These are phyloP conservation scores for Stachybotrys echinatus DNA, from an alignment of 2,329 filamentous ascomycete species.

Conservation along the genomic window DNA sequence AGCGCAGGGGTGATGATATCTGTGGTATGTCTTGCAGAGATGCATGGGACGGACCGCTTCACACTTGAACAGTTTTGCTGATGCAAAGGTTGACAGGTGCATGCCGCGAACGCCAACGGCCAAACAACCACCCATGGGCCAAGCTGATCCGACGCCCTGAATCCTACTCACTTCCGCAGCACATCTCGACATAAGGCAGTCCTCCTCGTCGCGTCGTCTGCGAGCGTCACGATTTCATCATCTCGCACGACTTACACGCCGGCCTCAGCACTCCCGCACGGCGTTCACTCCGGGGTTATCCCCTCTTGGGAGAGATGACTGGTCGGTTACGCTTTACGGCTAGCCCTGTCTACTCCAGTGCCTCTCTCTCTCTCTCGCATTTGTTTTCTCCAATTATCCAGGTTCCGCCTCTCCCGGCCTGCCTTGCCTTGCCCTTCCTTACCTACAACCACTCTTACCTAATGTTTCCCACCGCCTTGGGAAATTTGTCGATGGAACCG, in stretches of 20 bases:
- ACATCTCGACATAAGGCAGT: conserved; percentile 21
- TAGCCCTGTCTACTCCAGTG: too few relatives aligned
- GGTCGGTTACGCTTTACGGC: too few relatives aligned
- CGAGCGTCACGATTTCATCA: not conserved
- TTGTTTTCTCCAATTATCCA: too few relatives aligned
- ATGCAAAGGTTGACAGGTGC: conserved; percentile 21
- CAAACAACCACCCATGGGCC: conserved; percentile 31
- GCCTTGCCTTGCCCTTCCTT: too few relatives aligned
- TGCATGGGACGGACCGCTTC: not conserved
- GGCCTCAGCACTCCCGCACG: not conserved
- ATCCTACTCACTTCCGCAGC: conserved; percentile 15
- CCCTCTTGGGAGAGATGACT: too few relatives aligned
- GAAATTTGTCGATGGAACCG: too few relatives aligned
- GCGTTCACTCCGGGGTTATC: too few relatives aligned
- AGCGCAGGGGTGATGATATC: conserved; percentile 35
- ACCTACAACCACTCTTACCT: too few relatives aligned
- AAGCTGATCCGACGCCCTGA: conserved; percentile 30
- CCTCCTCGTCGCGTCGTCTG: not conserved
- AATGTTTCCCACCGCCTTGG: too few relatives aligned
- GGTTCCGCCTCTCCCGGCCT: too few relatives aligned
- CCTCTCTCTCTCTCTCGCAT: too few relatives aligned
- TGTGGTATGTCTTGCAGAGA: conserved; percentile 30
- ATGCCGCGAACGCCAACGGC: conserved; percentile 32
- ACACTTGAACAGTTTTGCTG: not conserved
- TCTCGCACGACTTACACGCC: not conserved